These are phyloP conservation scores for Reticulascus tulasneorum DNA, from an alignment of 2,329 filamentous ascomycete genomes.

Conservation along the genomic window DNA sequence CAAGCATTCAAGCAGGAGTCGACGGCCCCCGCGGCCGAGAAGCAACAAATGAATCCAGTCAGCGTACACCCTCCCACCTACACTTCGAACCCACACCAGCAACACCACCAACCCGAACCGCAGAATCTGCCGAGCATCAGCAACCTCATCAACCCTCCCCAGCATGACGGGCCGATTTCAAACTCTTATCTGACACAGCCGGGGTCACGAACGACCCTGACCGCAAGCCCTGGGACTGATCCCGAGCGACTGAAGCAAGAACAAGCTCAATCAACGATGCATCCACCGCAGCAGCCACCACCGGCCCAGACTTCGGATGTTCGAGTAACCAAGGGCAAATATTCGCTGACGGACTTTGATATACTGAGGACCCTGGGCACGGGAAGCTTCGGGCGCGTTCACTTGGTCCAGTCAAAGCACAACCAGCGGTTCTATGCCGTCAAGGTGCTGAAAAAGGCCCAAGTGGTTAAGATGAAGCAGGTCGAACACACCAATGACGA, in stretches of 20 bases:
- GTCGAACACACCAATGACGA: slow-evolving; percentile 99
- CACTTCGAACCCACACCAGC: slow-evolving; percentile 24
- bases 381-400: slow-evolving; percentile 93
- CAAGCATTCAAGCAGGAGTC: slow-evolving; percentile 14
- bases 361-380: slow-evolving; percentile 91
- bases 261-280: slow-evolving; percentile 27
- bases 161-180: slow-evolving; percentile 38
- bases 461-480: slow-evolving; percentile 99
- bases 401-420: slow-evolving; percentile 95
- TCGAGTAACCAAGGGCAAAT: slow-evolving; percentile 92
- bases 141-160: slow-evolving; percentile 71
- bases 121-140: slow-evolving; percentile 78
- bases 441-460: slow-evolving; percentile 96
- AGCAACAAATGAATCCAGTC: slow-evolving; percentile 27
- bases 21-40: slow-evolving; percentile 16
- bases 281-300: slow-evolving; percentile 16
- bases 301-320: slow-evolving; percentile 27
- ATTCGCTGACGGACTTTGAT: slow-evolving; percentile 85
- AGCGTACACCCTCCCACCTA: slow-evolving; percentile 22
- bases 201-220: slow-evolving; percentile 21
- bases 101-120: slow-evolving; percentile 37
- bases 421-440: slow-evolving; percentile 98
- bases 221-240: slow-evolving; percentile 34
- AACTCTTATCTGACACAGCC: slow-evolving; percentile 17
- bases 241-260: slow-evolving; percentile 32